phyloP scores from a whole-genome alignment of 768 basidiomycete genomes.

The Hypsizygus marmoreus region DNA sequence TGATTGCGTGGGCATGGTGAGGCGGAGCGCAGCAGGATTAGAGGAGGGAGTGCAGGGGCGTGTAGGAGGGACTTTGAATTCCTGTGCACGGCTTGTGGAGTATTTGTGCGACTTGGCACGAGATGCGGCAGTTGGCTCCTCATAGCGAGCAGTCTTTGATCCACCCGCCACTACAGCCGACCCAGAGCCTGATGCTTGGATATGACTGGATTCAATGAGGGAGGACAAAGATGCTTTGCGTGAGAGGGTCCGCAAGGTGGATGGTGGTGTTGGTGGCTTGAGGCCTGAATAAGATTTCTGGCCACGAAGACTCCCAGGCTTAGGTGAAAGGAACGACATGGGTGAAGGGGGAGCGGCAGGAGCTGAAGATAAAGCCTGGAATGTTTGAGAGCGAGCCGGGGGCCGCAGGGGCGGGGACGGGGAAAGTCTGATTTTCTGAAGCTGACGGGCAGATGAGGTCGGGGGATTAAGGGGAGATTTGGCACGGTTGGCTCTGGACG shows the following conservation, averaged over 20 bases:
- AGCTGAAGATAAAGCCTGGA: constrained; percentile 55
- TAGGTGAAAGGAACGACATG: constrained; percentile 62
- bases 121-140: constrained; percentile 80
- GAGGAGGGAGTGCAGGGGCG: constrained; percentile 80
- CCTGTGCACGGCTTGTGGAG: constrained; percentile 66
- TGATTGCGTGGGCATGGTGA: constrained; percentile 87
- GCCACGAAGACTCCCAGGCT: constrained; percentile 74
- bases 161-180: constrained; percentile 35
- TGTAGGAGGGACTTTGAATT: constrained; percentile 73
- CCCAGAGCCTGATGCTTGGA: constrained; percentile 60
- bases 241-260: constrained; percentile 59
- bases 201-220: constrained; percentile 59
- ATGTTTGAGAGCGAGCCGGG: constrained; percentile 59
- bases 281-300: constrained; percentile 86
- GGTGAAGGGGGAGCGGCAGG: constrained; percentile 51
- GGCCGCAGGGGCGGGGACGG: constrained; percentile 69
- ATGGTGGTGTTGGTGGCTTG: constrained; percentile 74
- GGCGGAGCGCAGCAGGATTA: constrained; percentile 72
- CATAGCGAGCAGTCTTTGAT: constrained; percentile 59
- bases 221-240: constrained; percentile 83
- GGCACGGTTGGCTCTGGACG: constrained; percentile 66
- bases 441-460: constrained; percentile 66
- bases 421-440: constrained; percentile 66
- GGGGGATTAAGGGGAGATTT: constrained; percentile 76
- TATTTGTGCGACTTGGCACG: constrained; percentile 71